A percentile compares a stretch with the other conserved stretches of the same genome.
phyloP scores from a whole-genome alignment of 257 asterid species.

The Avicennia marina region DNA sequence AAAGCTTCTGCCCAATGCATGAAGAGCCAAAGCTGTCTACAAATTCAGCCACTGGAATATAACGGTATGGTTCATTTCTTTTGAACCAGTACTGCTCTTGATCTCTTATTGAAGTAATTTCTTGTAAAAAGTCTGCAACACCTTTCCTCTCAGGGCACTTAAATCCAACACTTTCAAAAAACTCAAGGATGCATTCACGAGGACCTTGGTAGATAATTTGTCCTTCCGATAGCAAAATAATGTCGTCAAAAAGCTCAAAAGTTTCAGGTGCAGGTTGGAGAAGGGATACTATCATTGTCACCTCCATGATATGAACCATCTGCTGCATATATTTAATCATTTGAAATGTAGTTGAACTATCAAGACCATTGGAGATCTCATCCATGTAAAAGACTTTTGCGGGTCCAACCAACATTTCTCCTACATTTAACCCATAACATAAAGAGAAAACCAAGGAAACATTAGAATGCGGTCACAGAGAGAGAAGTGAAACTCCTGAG shows the following conservation, averaged over 20 bases:
- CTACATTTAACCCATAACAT: conserved; percentile 20
- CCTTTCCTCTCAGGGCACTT: conserved; percentile 70
- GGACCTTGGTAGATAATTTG: conserved; percentile 62
- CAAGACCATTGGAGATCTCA: conserved; percentile 69
- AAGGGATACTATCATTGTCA: conserved; percentile 63
- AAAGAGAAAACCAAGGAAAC: background rate
- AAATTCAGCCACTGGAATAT: conserved; percentile 42
- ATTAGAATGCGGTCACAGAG: too few species aligned
- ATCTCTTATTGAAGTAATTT: conserved; percentile 64
- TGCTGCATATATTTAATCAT: conserved; percentile 58
- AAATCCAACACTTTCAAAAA: conserved; percentile 57
- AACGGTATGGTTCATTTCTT: conserved; percentile 34
- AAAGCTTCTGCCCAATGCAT: conserved; percentile 43
- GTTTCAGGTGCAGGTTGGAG: conserved; percentile 77
- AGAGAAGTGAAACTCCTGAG: background rate
- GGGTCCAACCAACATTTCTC: conserved; percentile 76
- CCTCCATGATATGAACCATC: conserved; percentile 63
- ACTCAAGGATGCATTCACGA: conserved; percentile 49
- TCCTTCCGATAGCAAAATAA: conserved; percentile 63
- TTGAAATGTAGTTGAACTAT: conserved; percentile 71
- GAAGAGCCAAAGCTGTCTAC: conserved; percentile 39
- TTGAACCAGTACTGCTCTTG: conserved; percentile 69
- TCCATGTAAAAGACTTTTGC: conserved; percentile 69
- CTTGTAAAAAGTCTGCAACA: conserved; percentile 66
- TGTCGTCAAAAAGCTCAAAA: conserved; percentile 56